Evolutionary conservation across 352 stramenopile species (phyloP).

Genomic region (Thalassiosira livingstoniorum): DNA sequence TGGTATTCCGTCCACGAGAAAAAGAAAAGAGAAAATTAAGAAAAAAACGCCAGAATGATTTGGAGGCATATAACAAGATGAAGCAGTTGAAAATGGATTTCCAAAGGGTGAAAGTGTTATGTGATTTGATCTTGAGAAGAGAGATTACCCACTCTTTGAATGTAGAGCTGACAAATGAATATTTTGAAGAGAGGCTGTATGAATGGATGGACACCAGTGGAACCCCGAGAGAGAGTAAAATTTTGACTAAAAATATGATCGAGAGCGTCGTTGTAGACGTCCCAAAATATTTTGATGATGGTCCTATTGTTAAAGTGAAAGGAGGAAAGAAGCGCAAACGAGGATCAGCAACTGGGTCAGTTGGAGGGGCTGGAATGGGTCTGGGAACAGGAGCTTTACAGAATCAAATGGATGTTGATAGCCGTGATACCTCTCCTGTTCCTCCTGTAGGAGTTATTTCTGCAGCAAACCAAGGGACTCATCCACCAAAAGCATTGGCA

Average conservation of each 20-base stretch:
- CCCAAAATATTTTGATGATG: constrained; percentile 71
- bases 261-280: constrained; percentile 61
- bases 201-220: constrained; percentile 73
- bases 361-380: background rate
- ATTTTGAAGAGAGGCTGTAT: constrained; percentile 73
- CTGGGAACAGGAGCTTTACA: constrained; percentile 1
- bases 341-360: background rate
- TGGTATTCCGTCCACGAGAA: constrained; percentile 97
- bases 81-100: constrained; percentile 93
- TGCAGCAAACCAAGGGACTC: background rate
- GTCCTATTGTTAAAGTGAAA: constrained; percentile 30
- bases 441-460: background rate
- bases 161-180: constrained; percentile 84
- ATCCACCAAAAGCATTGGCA: background rate
- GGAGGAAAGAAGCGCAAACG: constrained; percentile 50
- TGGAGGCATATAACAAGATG: constrained; percentile 94
- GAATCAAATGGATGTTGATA: constrained; percentile 11
- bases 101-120: constrained; percentile 88
- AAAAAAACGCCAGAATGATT: constrained; percentile 95
- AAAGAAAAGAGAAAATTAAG: constrained; percentile 97
- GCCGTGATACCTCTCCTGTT: constrained; percentile 22
- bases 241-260: constrained; percentile 52
- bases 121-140: constrained; percentile 89
- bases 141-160: constrained; percentile 89
- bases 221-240: constrained; percentile 23